Conservation (phyloP, 148 eudicot species). For the Rhododendron molle region DNA sequence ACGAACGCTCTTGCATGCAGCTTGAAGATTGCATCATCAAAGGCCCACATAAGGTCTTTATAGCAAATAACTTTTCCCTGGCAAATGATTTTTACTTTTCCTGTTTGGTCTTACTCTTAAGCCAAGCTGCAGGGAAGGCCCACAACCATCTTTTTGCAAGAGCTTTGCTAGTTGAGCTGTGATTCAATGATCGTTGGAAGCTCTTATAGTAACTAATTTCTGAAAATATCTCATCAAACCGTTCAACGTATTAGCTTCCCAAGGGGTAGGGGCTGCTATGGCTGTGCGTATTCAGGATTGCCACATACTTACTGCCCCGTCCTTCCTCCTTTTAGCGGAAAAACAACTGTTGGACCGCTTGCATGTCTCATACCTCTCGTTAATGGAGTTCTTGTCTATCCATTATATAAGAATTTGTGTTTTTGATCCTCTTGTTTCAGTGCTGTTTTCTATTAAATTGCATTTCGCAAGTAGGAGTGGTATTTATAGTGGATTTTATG, state of each 20-base stretch:
- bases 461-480: background rate
- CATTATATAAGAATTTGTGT: background rate
- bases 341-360: background rate
- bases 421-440: background rate
- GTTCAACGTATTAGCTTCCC: background rate
- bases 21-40: conserved; percentile 87
- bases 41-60: conserved; percentile 69
- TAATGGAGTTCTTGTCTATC: background rate
- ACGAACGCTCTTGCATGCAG: conserved; percentile 92
- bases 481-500: background rate
- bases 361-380: background rate
- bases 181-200: background rate
- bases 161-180: background rate
- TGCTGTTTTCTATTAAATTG: background rate
- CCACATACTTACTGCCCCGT: background rate
- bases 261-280: background rate
- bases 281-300: background rate
- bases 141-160: background rate
- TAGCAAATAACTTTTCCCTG: background rate
- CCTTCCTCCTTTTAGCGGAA: background rate
- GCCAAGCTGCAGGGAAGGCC: background rate
- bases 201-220: background rate
- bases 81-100: background rate
- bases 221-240: background rate
- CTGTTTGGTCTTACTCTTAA: background rate